Conservation (phyloP, 1,139 yeast species). For the Torulaspora pretoriensis region DNA sequence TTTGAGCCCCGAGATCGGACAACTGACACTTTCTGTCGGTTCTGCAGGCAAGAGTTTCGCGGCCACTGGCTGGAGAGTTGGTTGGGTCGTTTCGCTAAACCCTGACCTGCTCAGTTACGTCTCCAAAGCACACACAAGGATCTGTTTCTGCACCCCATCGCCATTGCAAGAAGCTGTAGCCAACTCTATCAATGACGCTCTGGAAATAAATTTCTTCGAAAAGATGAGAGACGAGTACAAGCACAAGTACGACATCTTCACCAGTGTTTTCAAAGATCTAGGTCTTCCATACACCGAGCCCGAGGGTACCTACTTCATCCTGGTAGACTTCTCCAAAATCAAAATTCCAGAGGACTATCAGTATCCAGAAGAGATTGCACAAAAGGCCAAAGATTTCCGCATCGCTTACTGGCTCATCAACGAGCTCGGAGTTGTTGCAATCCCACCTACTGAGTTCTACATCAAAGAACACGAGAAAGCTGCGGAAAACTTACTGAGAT, state of each 20-base stretch:
- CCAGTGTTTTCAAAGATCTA: slow-evolving; percentile 75
- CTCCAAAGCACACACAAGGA: slow-evolving; percentile 87
- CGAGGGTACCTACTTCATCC: slow-evolving; percentile 88
- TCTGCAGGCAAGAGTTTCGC: slow-evolving; percentile 97
- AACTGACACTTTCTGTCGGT: slow-evolving; percentile 83
- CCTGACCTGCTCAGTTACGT: slow-evolving; percentile 77
- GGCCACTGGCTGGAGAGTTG: slow-evolving; percentile 98
- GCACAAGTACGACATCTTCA: slow-evolving; percentile 66
- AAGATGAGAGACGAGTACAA: slow-evolving; percentile 62
- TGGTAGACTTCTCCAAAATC: slow-evolving; percentile 81
- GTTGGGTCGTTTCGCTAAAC: slow-evolving; percentile 82
- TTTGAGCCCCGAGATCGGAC: slow-evolving; percentile 69
- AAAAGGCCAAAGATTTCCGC: slow-evolving; percentile 77
- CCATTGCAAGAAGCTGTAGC: slow-evolving; percentile 95
- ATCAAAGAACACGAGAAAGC: slow-evolving; percentile 63
- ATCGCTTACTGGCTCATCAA: slow-evolving; percentile 89
- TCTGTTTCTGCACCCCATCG: slow-evolving; percentile 82
- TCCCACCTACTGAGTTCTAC: slow-evolving; percentile 94
- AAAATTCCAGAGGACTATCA: slow-evolving; percentile 68
- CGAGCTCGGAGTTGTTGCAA: slow-evolving; percentile 90
- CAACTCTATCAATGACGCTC: slow-evolving; percentile 62
- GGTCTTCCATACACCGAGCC: slow-evolving; percentile 84
- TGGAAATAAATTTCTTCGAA: slow-evolving; percentile 60
- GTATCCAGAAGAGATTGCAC: slow-evolving; percentile 64
- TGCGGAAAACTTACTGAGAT: slow-evolving; percentile 81